Base-by-base conservation (phyloP, 192 early-diverging fungal species). In the Glomus cerebriforme region DNA sequence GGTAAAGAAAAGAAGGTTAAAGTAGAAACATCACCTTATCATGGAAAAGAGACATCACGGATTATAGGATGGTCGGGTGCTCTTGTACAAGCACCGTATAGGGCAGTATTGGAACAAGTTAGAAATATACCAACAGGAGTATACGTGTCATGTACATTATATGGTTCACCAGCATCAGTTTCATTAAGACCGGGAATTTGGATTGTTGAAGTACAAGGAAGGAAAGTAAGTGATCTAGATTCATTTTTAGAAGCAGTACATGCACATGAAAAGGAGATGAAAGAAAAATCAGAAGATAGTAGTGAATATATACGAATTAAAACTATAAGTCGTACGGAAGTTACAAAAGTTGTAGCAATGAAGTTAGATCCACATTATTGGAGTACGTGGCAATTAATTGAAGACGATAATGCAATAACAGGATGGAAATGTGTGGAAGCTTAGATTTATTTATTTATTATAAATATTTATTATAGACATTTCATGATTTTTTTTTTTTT, bases 51-150 rank as follows among this genome's bases (percentile, higher is more conserved):
- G 29, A 93, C 90, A 5, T 86, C 85, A 9, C 88, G 92, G 39
- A 86, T 96, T 0, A 82, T 98, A 43, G 85, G 90, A 22, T 98
- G 96, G 96, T 91, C 93, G 32, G 96, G 96, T 15, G 95, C 93
- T 0, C 78, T 92, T 26, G 88, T 96, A 66, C 93, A 95, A 79
- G 87, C 84, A 45, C 91, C 93, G 35, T 89, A 93, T 82, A 90
- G 89, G 77, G 89, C 92, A 7, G 86, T 92, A 22, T 80, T 90
- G 59, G 90, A 90, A 82, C 92, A 92, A 80, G 87, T 92, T 6
- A 83, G 87, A n/a, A 85, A 86, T 47, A 86, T 90, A 3, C 91
- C 92, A 22, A 84, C 84, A 1, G 88, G 91, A 32, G 91, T 93
- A 58, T 92, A 92, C 83, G 87, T 89, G 64, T 85, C 90, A 2